Conservation (phyloP, 2,329 filamentous ascomycete genomes). For the Periconia sp. region DNA sequence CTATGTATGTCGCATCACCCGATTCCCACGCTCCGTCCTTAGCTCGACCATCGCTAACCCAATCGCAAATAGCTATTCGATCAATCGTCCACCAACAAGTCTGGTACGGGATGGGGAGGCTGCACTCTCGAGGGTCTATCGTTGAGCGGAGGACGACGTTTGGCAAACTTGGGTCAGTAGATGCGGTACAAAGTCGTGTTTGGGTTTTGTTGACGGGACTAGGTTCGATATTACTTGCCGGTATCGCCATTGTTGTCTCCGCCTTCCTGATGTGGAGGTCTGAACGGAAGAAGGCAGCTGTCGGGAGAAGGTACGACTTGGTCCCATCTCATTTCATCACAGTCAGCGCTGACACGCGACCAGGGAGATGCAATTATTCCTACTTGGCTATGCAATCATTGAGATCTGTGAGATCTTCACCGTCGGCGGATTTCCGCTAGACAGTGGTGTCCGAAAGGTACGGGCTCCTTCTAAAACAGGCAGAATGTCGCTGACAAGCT, state of each 20-base stretch:
- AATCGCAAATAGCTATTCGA: slow-evolving; percentile 66
- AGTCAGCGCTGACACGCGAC: slow-evolving; percentile 25
- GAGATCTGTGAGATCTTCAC: slow-evolving; percentile 97
- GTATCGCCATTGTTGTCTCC: slow-evolving; percentile 73
- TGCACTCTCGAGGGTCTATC: slow-evolving; percentile 79
- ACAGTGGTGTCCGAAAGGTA: slow-evolving; percentile 73
- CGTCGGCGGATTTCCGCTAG: slow-evolving; percentile 84
- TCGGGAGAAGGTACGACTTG: slow-evolving; percentile 83
- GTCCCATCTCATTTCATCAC: background rate
- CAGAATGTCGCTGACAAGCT: slow-evolving; percentile 12
- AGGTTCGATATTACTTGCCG: slow-evolving; percentile 89
- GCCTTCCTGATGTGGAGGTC: slow-evolving; percentile 77
- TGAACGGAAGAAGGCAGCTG: slow-evolving; percentile 89
- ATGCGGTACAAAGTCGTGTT: slow-evolving; percentile 9
- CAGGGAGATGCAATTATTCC: slow-evolving; percentile 96
- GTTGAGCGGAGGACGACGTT: slow-evolving; percentile 67
- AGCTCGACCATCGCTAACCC: slow-evolving; percentile 38
- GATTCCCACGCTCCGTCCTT: slow-evolving; percentile 14
- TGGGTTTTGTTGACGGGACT: slow-evolving; percentile 32
- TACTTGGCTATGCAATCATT: slow-evolving; percentile 83
- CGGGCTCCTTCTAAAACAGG: slow-evolving; percentile 39
- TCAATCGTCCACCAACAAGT: slow-evolving; percentile 63
- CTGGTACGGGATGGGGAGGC: slow-evolving; percentile 66
- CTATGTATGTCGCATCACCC: slow-evolving; percentile 49
- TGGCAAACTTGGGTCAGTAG: slow-evolving; percentile 83